These are phyloP conservation scores for Kuraishia capsulata DNA, from an alignment of 805 yeast genomes.

Conservation along the genomic window DNA sequence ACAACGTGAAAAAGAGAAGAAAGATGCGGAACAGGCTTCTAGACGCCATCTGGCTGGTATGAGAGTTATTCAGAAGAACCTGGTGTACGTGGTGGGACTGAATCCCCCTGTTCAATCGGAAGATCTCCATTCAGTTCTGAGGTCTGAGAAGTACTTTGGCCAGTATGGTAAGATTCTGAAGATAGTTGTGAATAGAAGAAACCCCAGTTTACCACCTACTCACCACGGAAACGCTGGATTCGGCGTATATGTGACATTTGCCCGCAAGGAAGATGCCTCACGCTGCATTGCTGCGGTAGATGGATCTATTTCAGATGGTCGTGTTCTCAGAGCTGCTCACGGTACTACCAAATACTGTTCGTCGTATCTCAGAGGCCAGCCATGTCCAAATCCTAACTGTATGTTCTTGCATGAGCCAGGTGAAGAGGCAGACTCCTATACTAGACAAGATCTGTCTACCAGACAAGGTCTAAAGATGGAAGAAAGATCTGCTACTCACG, in stretches of 20 bases:
- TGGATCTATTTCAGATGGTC: constrained; percentile 89
- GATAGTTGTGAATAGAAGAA: constrained; percentile 80
- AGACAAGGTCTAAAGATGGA: constrained; percentile 56
- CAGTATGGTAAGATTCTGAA: constrained; percentile 94
- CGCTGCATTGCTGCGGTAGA: constrained; percentile 86
- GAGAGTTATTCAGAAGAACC: constrained; percentile 96
- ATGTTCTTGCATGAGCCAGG: constrained; percentile 99
- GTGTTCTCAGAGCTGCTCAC: constrained; percentile 85
- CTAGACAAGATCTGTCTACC: constrained; percentile 79
- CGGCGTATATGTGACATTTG: constrained; percentile 93
- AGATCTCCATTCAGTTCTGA: constrained; percentile 69
- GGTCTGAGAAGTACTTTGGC: constrained; percentile 94
- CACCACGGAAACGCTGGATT: constrained; percentile 57
- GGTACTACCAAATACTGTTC: constrained; percentile 99
- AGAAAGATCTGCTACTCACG: constrained; percentile 23
- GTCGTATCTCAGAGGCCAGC: constrained; percentile 88
- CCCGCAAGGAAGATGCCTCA: constrained; percentile 91
- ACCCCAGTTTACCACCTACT: constrained; percentile 31
- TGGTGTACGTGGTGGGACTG: constrained; percentile 92
- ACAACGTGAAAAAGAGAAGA: constrained; percentile 83
- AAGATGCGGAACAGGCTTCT: constrained; percentile 75
- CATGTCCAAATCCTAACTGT: constrained; percentile 97
- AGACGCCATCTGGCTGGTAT: constrained; percentile 92
- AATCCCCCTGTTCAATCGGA: constrained; percentile 85
- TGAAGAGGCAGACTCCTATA: constrained; percentile 95